Conservation (phyloP, 176 grass and related monocot genomes). For the Ensete ventricosum region DNA sequence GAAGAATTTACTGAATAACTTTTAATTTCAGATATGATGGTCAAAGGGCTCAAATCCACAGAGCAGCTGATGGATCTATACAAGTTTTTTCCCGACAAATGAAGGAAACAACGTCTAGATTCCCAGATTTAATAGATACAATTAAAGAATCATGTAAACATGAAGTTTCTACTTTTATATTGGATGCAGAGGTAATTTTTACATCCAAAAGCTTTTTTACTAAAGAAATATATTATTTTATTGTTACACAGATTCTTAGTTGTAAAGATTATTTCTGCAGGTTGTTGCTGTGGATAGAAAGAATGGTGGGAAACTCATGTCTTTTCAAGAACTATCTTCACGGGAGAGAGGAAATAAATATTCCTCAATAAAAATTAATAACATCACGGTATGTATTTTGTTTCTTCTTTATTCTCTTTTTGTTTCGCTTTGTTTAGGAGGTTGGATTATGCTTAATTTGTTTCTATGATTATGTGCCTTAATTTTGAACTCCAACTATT, state of each 20-base stretch:
- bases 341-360: constrained; percentile 83
- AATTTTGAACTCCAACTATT: too few species aligned
- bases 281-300: constrained; percentile 84
- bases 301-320: constrained; percentile 72
- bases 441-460: neutral
- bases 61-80: constrained; percentile 62
- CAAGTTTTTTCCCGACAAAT: constrained; percentile 93
- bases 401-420: constrained; percentile 8
- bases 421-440: constrained; percentile 13
- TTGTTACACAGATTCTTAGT: constrained; percentile 15
- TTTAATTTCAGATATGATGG: constrained; percentile 77
- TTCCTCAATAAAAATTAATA: constrained; percentile 52
- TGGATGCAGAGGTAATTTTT: constrained; percentile 72
- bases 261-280: constrained; percentile 28
- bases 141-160: constrained; percentile 64
- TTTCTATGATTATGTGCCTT: too few species aligned
- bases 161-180: constrained; percentile 60
- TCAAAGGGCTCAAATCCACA: constrained; percentile 95
- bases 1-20: neutral
- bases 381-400: constrained; percentile 53
- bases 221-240: constrained; percentile 18
- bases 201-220: constrained; percentile 8
- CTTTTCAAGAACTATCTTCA: constrained; percentile 92
- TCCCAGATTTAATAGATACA: constrained; percentile 72
- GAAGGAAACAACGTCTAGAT: constrained; percentile 90